Evolutionary conservation across 805 yeast genomes (phyloP).

Genomic region (Metschnikowia lochheadii): DNA sequence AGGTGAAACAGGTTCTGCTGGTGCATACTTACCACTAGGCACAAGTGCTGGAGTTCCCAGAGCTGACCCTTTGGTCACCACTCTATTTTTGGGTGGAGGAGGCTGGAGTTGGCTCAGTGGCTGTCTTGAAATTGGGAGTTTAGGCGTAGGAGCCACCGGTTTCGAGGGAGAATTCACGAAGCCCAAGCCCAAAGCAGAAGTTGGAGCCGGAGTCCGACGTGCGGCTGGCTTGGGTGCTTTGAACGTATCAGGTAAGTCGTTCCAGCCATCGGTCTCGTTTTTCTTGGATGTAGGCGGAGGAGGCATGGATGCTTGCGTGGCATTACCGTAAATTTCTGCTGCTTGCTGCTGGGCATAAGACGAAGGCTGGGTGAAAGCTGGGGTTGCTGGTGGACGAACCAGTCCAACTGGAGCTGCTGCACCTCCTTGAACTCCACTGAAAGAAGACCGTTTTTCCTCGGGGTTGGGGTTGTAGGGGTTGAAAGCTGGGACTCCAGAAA

Average conservation of each 20-base stretch:
- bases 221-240: conserved; percentile 26
- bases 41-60: conserved; percentile 7
- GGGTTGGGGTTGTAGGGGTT: conserved; percentile 15
- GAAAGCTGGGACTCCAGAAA: conserved; percentile 11
- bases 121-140: not conserved
- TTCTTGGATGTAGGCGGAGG: conserved; percentile 21
- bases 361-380: conserved; percentile 9
- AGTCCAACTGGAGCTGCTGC: conserved; percentile 8
- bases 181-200: conserved; percentile 19
- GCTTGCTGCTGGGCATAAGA: not conserved
- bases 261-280: conserved; percentile 65
- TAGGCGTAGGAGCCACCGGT: conserved; percentile 3
- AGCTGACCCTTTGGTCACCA: conserved; percentile 5
- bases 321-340: not conserved
- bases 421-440: not conserved
- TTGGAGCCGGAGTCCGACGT: conserved; percentile 45
- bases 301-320: conserved; percentile 5
- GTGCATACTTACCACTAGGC: conserved; percentile 14
- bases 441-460: conserved; percentile 8
- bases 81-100: conserved; percentile 14
- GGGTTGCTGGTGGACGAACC: conserved; percentile 14
- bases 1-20: conserved; percentile 22
- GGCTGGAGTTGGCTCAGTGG: not conserved
- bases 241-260: conserved; percentile 58
- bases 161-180: not conserved